phyloP scores from a whole-genome alignment of 2,329 filamentous ascomycete genomes.

The Dactylonectria macrodidyma region DNA sequence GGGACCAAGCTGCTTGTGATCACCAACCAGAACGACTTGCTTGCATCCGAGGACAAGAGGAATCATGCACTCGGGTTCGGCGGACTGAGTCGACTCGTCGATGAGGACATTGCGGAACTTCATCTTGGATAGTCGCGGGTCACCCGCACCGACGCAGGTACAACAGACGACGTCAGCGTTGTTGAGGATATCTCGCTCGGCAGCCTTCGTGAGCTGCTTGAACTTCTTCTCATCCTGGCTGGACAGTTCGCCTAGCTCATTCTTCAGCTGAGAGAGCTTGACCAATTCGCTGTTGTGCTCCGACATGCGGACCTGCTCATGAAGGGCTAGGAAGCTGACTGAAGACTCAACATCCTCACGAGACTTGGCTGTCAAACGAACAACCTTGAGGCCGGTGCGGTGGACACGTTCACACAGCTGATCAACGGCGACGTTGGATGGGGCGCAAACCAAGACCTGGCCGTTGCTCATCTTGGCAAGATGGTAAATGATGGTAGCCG shows the following conservation, averaged over 20 bases:
- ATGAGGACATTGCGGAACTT: slow-evolving; percentile 99
- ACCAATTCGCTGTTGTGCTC: slow-evolving; percentile 95
- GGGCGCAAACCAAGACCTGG: slow-evolving; percentile 95
- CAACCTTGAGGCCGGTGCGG: slow-evolving; percentile 93
- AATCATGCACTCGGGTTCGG: slow-evolving; percentile 99
- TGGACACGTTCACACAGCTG: slow-evolving; percentile 98
- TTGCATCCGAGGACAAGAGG: slow-evolving; percentile 97
- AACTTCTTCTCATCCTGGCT: slow-evolving; percentile 99
- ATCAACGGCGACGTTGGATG: slow-evolving; percentile 98
- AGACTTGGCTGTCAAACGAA: slow-evolving; percentile 98
- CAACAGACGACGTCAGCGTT: slow-evolving; percentile 99
- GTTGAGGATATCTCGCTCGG: slow-evolving; percentile 93
- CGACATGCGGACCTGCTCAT: slow-evolving; percentile 97
- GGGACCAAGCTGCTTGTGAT: slow-evolving; percentile 97
- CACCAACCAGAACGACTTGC: slow-evolving; percentile 97
- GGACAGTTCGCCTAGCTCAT: slow-evolving; percentile 89
- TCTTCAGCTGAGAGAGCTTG: slow-evolving; percentile 94
- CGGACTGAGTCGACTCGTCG: slow-evolving; percentile 97
- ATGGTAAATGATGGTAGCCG: slow-evolving; percentile 98
- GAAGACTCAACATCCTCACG: slow-evolving; percentile 99
- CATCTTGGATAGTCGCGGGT: slow-evolving; percentile 95
- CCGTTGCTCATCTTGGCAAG: slow-evolving; percentile 95
- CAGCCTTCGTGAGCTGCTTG: slow-evolving; percentile 93
- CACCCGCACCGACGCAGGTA: slow-evolving; percentile 96
- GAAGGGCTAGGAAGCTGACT: slow-evolving; percentile 93